phyloP scores from a whole-genome alignment of 2,329 filamentous ascomycete genomes.

The Aspergillus neotritici region DNA sequence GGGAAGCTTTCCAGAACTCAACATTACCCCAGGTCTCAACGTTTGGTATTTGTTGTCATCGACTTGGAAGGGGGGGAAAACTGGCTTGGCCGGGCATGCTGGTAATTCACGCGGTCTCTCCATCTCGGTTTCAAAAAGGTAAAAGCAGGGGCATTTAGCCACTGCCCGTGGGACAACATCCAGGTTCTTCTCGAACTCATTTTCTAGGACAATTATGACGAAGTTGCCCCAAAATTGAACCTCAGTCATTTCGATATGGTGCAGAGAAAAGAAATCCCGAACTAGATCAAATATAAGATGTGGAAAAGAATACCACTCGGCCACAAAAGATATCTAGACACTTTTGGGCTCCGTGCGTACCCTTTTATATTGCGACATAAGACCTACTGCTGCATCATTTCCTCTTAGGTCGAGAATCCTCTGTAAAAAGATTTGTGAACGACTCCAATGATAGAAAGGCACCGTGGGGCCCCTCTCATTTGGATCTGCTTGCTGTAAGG shows the following conservation, averaged over 20 bases:
- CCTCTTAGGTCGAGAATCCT: constrained; percentile 5
- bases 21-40: constrained; percentile 10
- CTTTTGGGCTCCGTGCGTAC: too few relatives aligned
- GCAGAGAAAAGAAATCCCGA: constrained; percentile 6
- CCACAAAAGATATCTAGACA: too few relatives aligned
- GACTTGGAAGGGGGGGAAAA: background rate
- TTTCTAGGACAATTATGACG: constrained; percentile 12
- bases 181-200: constrained; percentile 1
- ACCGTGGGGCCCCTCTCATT: constrained; percentile 5
- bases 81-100: background rate
- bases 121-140: constrained; percentile 11
- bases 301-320: too few relatives aligned
- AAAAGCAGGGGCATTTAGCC: constrained; percentile 9
- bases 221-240: constrained; percentile 12
- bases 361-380: too few relatives aligned
- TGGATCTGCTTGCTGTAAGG: constrained; percentile 5
- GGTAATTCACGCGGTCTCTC: background rate
- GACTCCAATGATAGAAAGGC: constrained; percentile 3
- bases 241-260: constrained; percentile 9
- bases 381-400: constrained; percentile 1
- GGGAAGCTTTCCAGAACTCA: constrained; percentile 4
- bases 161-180: constrained; percentile 6
- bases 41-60: constrained; percentile 8
- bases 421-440: background rate
- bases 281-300: constrained; percentile 9